Base-by-base conservation (phyloP, 2,329 filamentous ascomycete genomes). In the Sordariomycetes sp. region DNA sequence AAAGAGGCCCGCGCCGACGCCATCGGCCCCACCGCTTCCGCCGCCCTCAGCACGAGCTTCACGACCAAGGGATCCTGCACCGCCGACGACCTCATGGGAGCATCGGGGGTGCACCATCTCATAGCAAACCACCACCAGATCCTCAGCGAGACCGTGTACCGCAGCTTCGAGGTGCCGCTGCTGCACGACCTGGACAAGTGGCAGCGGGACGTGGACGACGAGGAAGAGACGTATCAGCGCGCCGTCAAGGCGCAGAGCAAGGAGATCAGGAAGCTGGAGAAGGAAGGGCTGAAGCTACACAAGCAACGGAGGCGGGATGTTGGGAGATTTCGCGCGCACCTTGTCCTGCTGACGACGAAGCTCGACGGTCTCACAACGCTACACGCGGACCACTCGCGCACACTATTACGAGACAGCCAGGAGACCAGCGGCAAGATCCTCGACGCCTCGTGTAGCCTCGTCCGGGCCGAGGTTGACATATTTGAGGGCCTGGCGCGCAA, bases 101-200 rank as follows among this genome's bases (percentile, higher is more conserved):
- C 83, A 14, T 80, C 81, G 37, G 85, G 85, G 40, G 76, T 87
- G 48, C 85, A 88, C 67, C 82, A 87, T 65, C 76, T 88, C 22
- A 75, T 87, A 59, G 84, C 84, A 53, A 88, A 87, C 70, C 85
- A 88, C 72, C 82, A 86, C 68, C 83, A 87, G 66, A 87, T 88
- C 64, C 77, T 88, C 3, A 82, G 78, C 62, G 85, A 88, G 70
- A 87, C 83, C 0, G 82, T 88, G 10, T 87, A 88, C 69, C 77
- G 84, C 58, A 78, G 76, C 60, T 87, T 88, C 67, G 85, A 88
- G 69, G 83, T 87, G 43, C 85, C 85, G 3, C 72, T 88, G 24
- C 75, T 87, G n/a, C 83, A 87, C 70, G 85, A 87, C 70, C 74
- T 87, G 34, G 85, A 88, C 68, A 79, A 78, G 62, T 88, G 84